Conservation (phyloP, 192 early-diverging fungal genomes). For the Coemansia sp. region DNA sequence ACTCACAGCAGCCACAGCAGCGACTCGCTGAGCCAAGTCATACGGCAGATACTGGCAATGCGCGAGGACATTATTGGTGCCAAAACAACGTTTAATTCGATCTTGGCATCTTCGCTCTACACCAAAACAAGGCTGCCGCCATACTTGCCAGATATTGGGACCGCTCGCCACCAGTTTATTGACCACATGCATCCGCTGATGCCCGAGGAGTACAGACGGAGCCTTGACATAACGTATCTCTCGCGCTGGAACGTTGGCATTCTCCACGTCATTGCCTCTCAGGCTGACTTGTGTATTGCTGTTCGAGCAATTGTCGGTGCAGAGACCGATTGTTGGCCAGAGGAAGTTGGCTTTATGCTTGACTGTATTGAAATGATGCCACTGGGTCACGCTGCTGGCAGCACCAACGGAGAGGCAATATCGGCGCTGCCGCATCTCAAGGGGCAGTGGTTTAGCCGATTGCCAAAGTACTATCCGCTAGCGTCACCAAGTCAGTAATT, state of each 20-base stretch:
- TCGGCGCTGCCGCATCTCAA: background rate
- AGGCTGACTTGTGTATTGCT: constrained; percentile 23
- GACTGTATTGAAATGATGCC: constrained; percentile 28
- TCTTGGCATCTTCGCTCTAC: constrained; percentile 22
- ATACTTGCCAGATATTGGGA: constrained; percentile 41
- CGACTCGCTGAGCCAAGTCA: constrained; percentile 13
- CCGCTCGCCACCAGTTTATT: constrained; percentile 32
- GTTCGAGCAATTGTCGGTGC: constrained; percentile 44
- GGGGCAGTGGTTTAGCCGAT: constrained; percentile 38
- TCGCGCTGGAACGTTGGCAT: constrained; percentile 42
- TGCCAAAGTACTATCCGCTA: constrained; percentile 36
- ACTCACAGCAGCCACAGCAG: constrained; percentile 15
- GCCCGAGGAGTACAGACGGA: constrained; percentile 12
- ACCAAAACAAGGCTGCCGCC: constrained; percentile 24
- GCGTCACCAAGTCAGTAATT: background rate
- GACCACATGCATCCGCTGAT: constrained; percentile 24
- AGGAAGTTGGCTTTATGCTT: constrained; percentile 43
- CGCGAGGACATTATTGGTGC: constrained; percentile 52
- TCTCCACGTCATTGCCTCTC: constrained; percentile 42
- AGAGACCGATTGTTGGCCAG: constrained; percentile 45
- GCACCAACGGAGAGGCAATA: background rate
- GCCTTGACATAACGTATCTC: constrained; percentile 46
- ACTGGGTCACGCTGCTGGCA: background rate
- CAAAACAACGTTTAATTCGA: constrained; percentile 36
- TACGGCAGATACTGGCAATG: constrained; percentile 26